Evolutionary conservation across 1,284 basidiomycete genomes (phyloP), one percentile per base, ranked within the genome.

Genomic region (Ganoderma boninense): DNA sequence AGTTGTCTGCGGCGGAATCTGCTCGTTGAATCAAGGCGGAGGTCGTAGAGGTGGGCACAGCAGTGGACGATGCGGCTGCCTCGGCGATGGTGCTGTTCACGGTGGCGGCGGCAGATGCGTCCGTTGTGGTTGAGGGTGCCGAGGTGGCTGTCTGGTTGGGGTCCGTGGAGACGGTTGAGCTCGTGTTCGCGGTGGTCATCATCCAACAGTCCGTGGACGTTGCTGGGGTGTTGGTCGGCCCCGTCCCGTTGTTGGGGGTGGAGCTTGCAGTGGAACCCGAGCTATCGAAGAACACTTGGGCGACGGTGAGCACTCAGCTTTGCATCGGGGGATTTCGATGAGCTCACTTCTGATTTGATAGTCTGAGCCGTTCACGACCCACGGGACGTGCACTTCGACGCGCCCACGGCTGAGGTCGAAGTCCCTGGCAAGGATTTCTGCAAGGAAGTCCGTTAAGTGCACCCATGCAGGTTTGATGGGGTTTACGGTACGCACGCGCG

Each of bases 271-370:
- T 44, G 42, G 61, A 43, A 4, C 14, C 32, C 23, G 32, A 38
- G 16, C 32, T 16, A 29, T 44, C 14, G 32, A 46, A 35, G n/a
- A 38, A 38, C 62, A 35, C 42, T 59, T n/a, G 57, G 18, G 18
- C 20, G 14, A 40, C 11, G 10, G 57, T 60, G 57, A 60, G 57
- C 40, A 20, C 32, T 40, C 3, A 40, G 4, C 10, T 40, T 40
- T 60, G 38, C 20, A 38, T 32, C 10, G n/a, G 35, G 3, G 13
- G 18, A 29, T 52, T 23, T 35, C 7, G 4, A 13, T 3, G 62
- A 14, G 83, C 84, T 79, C 70, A 87, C 85, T 76, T 69, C 87
- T 80, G 46, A 88, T 77, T 68, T 81, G 80, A 74, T 86, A 88
- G 69, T 83, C 78, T 43, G 79, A 72, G 14, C 83, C 85, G 6